Conservation (phyloP, 2,329 filamentous ascomycete species). For the Colletotrichum australisinense region DNA sequence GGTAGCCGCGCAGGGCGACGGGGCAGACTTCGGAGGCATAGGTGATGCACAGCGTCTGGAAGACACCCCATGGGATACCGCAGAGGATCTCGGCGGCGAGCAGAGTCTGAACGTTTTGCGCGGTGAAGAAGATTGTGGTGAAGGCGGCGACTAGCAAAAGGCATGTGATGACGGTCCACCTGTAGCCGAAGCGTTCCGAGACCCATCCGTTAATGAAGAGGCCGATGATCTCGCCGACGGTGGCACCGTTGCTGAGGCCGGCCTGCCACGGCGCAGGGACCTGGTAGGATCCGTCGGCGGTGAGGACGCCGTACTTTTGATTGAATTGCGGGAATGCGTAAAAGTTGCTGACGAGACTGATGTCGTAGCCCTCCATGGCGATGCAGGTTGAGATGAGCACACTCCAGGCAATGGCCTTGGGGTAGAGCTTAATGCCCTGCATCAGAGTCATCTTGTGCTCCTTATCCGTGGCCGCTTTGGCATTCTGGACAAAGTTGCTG, state of each 20-base stretch:
- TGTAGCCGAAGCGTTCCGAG: conserved; percentile 76
- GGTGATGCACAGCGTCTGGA: conserved; percentile 69
- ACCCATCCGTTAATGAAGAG: conserved; percentile 74
- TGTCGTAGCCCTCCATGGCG: conserved; percentile 91
- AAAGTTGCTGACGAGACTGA: conserved; percentile 85
- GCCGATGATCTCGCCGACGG: conserved; percentile 74
- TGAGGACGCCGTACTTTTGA: conserved; percentile 64
- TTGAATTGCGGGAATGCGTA: conserved; percentile 71
- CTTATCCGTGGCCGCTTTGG: conserved; percentile 65
- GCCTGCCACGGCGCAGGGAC: conserved; percentile 73
- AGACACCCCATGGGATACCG: conserved; percentile 72
- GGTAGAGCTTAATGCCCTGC: conserved; percentile 85
- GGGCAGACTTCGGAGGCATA: conserved; percentile 81
- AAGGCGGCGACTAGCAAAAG: conserved; percentile 66
- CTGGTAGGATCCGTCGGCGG: conserved; percentile 59
- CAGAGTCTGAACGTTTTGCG: conserved; percentile 67
- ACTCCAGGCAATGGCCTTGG: conserved; percentile 87
- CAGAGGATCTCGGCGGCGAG: conserved; percentile 72
- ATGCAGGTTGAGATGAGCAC: conserved; percentile 91
- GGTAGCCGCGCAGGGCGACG: conserved; percentile 75
- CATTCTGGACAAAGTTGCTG: conserved; percentile 55
- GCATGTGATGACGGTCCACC: conserved; percentile 71
- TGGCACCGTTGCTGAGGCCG: conserved; percentile 69
- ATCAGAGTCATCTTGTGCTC: conserved; percentile 78
- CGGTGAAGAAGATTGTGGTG: conserved; percentile 74